These are phyloP conservation scores for Citrus sinensis DNA, from an alignment of 345 rosid genomes.

Conservation along the genomic window DVS_A1.0 CM039168.1:225001-225500, in stretches of 20 bases:
- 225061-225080: neutral
- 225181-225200: neutral
- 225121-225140: neutral
- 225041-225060: neutral
- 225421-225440: slow-evolving; percentile 57
- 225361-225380: slow-evolving; percentile 88
- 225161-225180: neutral
- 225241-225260: neutral
- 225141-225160: neutral
- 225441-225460: slow-evolving; percentile 50
- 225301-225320: slow-evolving; percentile 83
- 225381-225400: slow-evolving; percentile 95
- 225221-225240: neutral
- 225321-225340: slow-evolving; percentile 78
- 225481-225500: slow-evolving; percentile 42
- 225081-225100: neutral
- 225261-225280: slow-evolving; percentile 2
- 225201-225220: neutral
- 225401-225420: slow-evolving; percentile 60
- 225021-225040: neutral
- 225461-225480: slow-evolving; percentile 39
- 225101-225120: neutral
- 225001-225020: neutral
- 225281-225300: slow-evolving; percentile 30
- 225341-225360: slow-evolving; percentile 91